Evolutionary conservation across 148 eudicot genomes (phyloP).

Genomic region (Diospyros lotus): DNA sequence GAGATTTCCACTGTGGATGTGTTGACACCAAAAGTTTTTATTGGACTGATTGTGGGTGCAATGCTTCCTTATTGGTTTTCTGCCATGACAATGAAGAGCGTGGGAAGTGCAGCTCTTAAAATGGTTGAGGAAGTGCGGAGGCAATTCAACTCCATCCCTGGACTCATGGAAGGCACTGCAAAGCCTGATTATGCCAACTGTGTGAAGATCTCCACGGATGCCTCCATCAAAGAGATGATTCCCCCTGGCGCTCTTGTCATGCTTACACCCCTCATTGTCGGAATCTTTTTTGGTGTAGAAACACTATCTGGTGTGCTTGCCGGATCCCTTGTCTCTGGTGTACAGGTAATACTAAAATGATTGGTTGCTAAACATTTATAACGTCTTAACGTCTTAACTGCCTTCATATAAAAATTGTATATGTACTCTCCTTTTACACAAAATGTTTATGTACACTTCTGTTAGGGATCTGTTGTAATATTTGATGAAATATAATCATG

Average conservation of each 20-base stretch:
- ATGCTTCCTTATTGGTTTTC: conserved; percentile 99
- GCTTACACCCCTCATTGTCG: conserved; percentile 88
- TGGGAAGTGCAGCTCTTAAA: conserved; percentile 86
- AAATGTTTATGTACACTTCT: no score
- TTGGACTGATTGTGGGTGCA: conserved; percentile 89
- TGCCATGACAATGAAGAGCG: conserved; percentile 99
- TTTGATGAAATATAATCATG: no score
- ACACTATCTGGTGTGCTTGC: conserved; percentile 92
- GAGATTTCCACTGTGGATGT: conserved; percentile 68
- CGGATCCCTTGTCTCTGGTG: conserved; percentile 88
- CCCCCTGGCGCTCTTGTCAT: conserved; percentile 93
- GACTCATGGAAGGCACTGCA: conserved; percentile 86
- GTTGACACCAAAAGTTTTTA: conserved; percentile 78
- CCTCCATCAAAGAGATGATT: conserved; percentile 92
- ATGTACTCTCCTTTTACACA: no score
- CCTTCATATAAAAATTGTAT: no score
- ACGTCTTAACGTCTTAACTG: no score
- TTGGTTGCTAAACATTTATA: neutral
- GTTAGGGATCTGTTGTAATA: no score
- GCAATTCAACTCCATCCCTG: conserved; percentile 91
- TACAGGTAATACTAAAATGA: conserved; percentile 49
- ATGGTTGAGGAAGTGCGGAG: conserved; percentile 98
- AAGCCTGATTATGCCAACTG: conserved; percentile 95
- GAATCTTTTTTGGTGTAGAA: conserved; percentile 80
- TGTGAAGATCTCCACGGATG: conserved; percentile 96